A percentile compares a stretch with the other conserved stretches of the same genome.
Evolutionary conservation across 2,329 filamentous ascomycete species (phyloP).

Genomic region (Exophiala lecanii-corni): DNA sequence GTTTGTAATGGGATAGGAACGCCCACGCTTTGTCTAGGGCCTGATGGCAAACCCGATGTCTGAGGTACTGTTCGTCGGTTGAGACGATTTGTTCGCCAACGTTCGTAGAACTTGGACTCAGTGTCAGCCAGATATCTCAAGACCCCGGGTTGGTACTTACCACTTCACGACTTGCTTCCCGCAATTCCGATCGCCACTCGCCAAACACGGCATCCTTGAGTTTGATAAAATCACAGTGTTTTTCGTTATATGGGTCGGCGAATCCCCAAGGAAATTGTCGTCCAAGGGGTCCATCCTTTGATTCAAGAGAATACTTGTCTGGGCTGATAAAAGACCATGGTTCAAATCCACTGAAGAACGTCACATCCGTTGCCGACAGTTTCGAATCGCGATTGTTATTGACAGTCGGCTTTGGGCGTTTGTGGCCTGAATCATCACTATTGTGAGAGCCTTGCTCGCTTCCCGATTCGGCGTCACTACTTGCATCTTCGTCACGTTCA

Average conservation of each 20-base stretch:
- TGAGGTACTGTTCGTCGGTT: constrained; percentile 17
- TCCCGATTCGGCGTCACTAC: constrained; percentile 31
- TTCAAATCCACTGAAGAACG: constrained; percentile 49
- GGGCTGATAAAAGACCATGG: constrained; percentile 93
- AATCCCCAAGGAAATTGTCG: constrained; percentile 96
- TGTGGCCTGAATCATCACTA: constrained; percentile 17
- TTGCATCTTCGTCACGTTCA: constrained; percentile 45
- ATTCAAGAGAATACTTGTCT: constrained; percentile 69
- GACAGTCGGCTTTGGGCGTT: constrained; percentile 18
- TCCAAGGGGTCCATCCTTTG: constrained; percentile 54
- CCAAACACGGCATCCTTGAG: constrained; percentile 88
- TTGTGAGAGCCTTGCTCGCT: constrained; percentile 27
- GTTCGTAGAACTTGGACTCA: constrained; percentile 18
- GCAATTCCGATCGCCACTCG: constrained; percentile 87
- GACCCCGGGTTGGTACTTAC: constrained; percentile 41
- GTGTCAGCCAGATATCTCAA: too few relatives aligned
- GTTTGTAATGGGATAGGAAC: constrained; percentile 17
- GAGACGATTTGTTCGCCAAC: constrained; percentile 23
- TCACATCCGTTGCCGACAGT: constrained; percentile 28
- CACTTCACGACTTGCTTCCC: constrained; percentile 76
- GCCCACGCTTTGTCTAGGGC: constrained; percentile 14
- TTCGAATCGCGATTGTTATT: constrained; percentile 32
- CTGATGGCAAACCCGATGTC: constrained; percentile 16
- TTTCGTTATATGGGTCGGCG: constrained; percentile 82
- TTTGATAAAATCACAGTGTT: constrained; percentile 89